These are phyloP conservation scores for Maudiozyma bulderi DNA, from an alignment of 805 yeast species.

Conservation along the genomic window DNA sequence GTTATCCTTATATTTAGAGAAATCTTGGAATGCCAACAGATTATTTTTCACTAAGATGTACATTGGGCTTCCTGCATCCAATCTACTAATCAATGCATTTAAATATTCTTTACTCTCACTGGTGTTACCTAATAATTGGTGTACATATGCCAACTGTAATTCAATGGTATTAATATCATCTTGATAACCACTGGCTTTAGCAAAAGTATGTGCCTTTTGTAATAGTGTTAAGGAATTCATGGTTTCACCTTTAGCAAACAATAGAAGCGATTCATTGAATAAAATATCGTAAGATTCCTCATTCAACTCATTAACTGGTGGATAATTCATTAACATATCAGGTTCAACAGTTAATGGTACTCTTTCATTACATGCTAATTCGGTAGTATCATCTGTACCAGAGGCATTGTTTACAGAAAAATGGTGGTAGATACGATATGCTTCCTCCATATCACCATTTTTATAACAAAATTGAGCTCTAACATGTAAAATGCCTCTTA, in stretches of 20 bases:
- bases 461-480: conserved; percentile 46
- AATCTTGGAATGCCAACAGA: conserved; percentile 18
- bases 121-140: conserved; percentile 33
- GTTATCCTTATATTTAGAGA: conserved; percentile 26
- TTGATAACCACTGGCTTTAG: conserved; percentile 32
- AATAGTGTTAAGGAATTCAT: conserved; percentile 35
- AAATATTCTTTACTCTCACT: conserved; percentile 33
- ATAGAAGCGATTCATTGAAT: conserved; percentile 55
- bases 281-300: conserved; percentile 46
- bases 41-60: conserved; percentile 28
- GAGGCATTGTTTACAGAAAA: conserved; percentile 32
- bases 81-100: conserved; percentile 20
- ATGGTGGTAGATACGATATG: conserved; percentile 42
- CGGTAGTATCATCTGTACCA: conserved; percentile 36
- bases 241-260: conserved; percentile 36
- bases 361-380: conserved; percentile 57
- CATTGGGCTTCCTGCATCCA: conserved; percentile 20
- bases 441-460: conserved; percentile 40
- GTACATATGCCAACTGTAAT: conserved; percentile 49
- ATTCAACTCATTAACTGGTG: conserved; percentile 5
- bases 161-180: conserved; percentile 53
- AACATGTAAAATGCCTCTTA: conserved; percentile 38
- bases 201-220: conserved; percentile 35
- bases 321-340: conserved; percentile 3
- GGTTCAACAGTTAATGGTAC: conserved; percentile 49